These are phyloP conservation scores for Nannochloris sp. DNA, from an alignment of 139 green algal species.

Conservation along the genomic window DNA sequence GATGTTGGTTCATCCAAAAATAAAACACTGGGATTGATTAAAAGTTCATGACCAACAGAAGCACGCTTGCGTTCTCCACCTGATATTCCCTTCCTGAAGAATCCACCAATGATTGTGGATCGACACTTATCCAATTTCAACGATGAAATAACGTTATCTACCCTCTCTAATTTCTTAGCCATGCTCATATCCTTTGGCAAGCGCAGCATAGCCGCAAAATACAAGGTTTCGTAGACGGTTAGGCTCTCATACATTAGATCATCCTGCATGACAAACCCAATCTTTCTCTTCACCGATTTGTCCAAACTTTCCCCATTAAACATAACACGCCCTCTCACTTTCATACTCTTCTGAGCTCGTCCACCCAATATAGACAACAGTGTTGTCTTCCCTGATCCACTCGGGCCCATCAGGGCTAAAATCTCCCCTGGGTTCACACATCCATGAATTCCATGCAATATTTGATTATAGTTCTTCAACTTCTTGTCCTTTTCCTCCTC, in stretches of 20 bases:
- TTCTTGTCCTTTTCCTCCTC: neutral
- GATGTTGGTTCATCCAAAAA: slow-evolving; percentile 73
- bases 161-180: slow-evolving; percentile 48
- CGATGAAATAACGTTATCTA: slow-evolving; percentile 57
- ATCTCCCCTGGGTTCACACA: slow-evolving; percentile 39
- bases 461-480: slow-evolving; percentile 20
- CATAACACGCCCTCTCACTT: slow-evolving; percentile 31
- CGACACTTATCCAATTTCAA: slow-evolving; percentile 64
- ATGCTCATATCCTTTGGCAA: slow-evolving; percentile 57
- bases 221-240: slow-evolving; percentile 64
- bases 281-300: slow-evolving; percentile 35
- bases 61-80: slow-evolving; percentile 92
- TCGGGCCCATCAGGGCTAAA: slow-evolving; percentile 54
- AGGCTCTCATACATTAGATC: slow-evolving; percentile 75
- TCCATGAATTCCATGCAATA: slow-evolving; percentile 39
- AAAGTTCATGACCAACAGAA: slow-evolving; percentile 76
- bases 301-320: slow-evolving; percentile 64
- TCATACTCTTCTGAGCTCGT: slow-evolving; percentile 34
- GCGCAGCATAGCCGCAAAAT: slow-evolving; percentile 74
- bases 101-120: slow-evolving; percentile 86
- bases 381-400: slow-evolving; percentile 67
- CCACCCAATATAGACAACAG: slow-evolving; percentile 64
- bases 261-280: slow-evolving; percentile 79
- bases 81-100: slow-evolving; percentile 70
- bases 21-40: slow-evolving; percentile 86